A percentile compares a stretch with the other conserved stretches of the same genome.
These are phyloP conservation scores for Lithocarpus polystachyus DNA, from an alignment of 306 rosid species.

Conservation along the genomic window DNA sequence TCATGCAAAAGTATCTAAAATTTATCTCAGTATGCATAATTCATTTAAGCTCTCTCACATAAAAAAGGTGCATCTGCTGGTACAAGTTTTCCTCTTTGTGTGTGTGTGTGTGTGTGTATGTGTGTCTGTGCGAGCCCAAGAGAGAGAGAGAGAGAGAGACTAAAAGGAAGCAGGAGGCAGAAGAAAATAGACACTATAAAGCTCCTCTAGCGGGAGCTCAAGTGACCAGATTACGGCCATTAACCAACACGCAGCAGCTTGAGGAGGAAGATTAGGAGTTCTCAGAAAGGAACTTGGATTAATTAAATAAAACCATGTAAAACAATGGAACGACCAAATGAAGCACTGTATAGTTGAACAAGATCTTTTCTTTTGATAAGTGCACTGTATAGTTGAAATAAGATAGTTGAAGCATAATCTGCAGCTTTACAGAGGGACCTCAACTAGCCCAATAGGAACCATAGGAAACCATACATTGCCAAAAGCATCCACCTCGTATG, in stretches of 20 bases:
- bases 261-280: not conserved
- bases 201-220: not conserved
- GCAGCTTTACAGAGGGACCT: not conserved
- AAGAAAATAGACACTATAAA: not conserved
- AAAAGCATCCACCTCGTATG: not conserved
- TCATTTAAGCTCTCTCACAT: not conserved
- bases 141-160: not conserved
- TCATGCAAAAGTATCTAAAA: not conserved
- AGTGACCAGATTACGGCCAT: not conserved
- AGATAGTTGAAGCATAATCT: not conserved
- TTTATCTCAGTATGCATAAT: not conserved
- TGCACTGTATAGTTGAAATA: not conserved
- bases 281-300: not conserved
- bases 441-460: not conserved
- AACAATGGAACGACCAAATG: not conserved
- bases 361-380: no score
- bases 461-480: not conserved
- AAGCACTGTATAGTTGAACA: not conserved
- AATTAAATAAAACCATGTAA: not conserved
- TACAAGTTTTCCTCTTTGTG: not conserved
- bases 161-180: not conserved
- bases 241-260: not conserved
- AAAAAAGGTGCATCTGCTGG: not conserved
- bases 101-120: not conserved
- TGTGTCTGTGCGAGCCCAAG: no score